Evolutionary conservation across 352 stramenopile species (phyloP), one percentile per base, ranked within the genome.

Genomic region (Globisporangium recalcitrans): DNA sequence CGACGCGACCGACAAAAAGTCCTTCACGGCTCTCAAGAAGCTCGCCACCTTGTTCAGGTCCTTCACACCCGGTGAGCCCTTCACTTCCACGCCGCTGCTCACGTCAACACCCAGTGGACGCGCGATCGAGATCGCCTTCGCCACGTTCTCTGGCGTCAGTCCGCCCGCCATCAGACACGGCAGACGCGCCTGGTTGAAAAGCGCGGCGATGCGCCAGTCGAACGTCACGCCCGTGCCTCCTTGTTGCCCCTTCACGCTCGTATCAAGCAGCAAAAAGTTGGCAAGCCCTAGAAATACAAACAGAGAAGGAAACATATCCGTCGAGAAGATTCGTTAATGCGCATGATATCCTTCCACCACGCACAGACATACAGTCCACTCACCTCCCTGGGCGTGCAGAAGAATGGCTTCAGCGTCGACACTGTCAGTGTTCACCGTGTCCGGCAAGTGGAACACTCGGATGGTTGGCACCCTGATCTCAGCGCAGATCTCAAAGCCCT

Each of bases 81-180:
- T 88, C 21, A 89, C 69, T 74, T 99, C 97, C 1, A 99, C 91
- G 9, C 97, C 96, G 60, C 88, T 98, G 64, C 91, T 98, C 22
- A 99, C 96, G 71, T 99, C 97, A 3, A 99, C 88, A 40, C 96
- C 96, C 63, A 97, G 93, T 19, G 95, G 89, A 53, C 82, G 77
- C 29, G 84, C 82, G 34, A 75, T 64, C 2, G 80, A 70, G 44
- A 98, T 82, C 40, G 89, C 93, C 62, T 97, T 96, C 16, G 70
- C 74, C 26, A 99, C 91, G 72, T 99, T 99, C 26, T 97, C 84
- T 11, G 95, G 77, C 1, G 78, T 97, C 34, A 99, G 79, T 7
- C 97, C 97, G 44, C 97, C 97, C 19, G 97, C 97, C 75, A 99
- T 97, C 32, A 99, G 85, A 29, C 98, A 97, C 11, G 96, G 97